Base-by-base conservation (phyloP, 805 yeast species). In the Zygoascus bituminiphila region DNA sequence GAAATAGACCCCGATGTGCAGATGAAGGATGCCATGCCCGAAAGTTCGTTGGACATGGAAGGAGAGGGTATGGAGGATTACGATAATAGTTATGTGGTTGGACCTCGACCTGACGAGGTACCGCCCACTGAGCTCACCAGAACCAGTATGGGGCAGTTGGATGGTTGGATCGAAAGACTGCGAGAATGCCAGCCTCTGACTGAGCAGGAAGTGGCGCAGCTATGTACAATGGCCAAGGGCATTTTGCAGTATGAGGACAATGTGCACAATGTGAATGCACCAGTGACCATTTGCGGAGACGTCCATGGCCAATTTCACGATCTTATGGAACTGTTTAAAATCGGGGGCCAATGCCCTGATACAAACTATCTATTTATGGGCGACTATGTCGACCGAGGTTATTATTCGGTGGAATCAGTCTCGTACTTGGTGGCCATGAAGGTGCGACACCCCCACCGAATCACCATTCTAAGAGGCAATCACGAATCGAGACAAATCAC, bases 251-350 rank as follows among this genome's bases (percentile, higher is more conserved):
- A 81, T 57, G 97, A 89, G 70, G 89, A 86, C 58, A 89, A 89
- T 63, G 97, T 89, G 44, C 96, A 88, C 70, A 96, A 96, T 2
- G 96, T 89, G 44, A 80, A 79, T 54, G 95, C 89, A 6, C 98
- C 98, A 10, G 97, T 89, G 43, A 89, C 97, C 24, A 88, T 89
- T 55, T 89, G 97, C 72, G 97, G 97, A 58, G 97, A 89, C 68
- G 94, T 89, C 44, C 97, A 89, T 64, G 97, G 97, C 39, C 97
- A 89, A 70, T 89, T 89, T 66, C 96, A 89, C 68, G 97, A 89
- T 70, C 74, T 89, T 63, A 87, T 89, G 85, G 97, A 89, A 68
- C 73, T 89, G 54, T 89, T 89, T 71, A 86, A 88, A 63, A 89
- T 89, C 58, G 97, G 96, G 40, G 97, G 97, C 15, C 94, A 93